phyloP scores from a whole-genome alignment of 2,329 filamentous ascomycete genomes.

The Sclerotinia borealis region DNA sequence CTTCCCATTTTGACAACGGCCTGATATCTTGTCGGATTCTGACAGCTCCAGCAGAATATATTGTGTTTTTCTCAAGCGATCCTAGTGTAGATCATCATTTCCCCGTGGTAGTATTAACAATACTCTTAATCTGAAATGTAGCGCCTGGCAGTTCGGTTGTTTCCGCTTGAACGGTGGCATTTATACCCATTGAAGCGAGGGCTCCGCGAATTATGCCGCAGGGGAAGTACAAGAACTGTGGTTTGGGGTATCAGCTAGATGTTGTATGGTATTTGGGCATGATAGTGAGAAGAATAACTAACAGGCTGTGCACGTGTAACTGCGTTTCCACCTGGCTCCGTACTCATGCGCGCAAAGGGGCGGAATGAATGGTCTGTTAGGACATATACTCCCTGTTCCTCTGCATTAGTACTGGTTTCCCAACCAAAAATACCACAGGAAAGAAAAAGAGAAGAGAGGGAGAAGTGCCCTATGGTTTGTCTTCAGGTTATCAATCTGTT shows the following conservation, averaged over 20 bases:
- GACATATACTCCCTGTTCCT: conserved; percentile 77
- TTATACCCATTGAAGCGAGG: conserved; percentile 86
- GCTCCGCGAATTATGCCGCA: conserved; percentile 88
- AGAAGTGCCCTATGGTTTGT: conserved; percentile 79
- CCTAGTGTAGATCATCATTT: not conserved
- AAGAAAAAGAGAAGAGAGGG: not conserved
- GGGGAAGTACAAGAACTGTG: conserved; percentile 87
- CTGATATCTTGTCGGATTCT: not conserved
- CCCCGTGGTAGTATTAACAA: conserved; percentile 37
- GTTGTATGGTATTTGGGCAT: not conserved
- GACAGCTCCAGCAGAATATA: not conserved
- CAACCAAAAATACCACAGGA: not conserved
- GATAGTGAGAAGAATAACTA: conserved; percentile 34
- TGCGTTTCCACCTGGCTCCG: conserved; percentile 67
- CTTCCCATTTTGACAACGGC: not conserved
- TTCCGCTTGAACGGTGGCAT: conserved; percentile 86
- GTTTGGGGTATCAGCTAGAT: not conserved
- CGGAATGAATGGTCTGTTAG: conserved; percentile 89
- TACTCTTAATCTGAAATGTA: conserved; percentile 92
- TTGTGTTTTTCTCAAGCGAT: not conserved
- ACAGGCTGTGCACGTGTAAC: conserved; percentile 73
- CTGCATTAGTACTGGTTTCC: conserved; percentile 12
- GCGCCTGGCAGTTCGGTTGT: conserved; percentile 79
- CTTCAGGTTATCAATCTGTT: conserved; percentile 98
- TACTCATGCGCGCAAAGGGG: conserved; percentile 83